phyloP scores from a whole-genome alignment of 805 yeast genomes.

The Nakazawaea holstii region DNA sequence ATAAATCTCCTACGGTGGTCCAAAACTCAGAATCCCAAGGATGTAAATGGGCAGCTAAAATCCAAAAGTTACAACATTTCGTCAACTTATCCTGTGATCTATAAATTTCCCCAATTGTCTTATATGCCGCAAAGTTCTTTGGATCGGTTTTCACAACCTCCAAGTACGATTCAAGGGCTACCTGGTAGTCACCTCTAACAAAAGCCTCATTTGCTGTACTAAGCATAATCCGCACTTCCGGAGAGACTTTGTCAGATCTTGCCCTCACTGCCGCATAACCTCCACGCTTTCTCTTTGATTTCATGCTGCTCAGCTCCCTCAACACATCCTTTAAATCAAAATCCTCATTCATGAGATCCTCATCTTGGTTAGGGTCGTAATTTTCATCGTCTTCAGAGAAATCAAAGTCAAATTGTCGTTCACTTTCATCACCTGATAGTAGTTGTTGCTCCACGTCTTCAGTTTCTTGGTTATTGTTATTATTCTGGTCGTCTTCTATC shows the following conservation, averaged over 20 bases:
- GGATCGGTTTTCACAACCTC: slow-evolving; percentile 77
- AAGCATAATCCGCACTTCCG: slow-evolving; percentile 62
- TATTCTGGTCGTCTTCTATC: slow-evolving; percentile 3
- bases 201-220: slow-evolving; percentile 79
- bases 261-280: slow-evolving; percentile 32
- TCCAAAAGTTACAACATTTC: slow-evolving; percentile 77
- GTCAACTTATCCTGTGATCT: slow-evolving; percentile 58
- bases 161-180: slow-evolving; percentile 53
- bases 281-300: slow-evolving; percentile 35
- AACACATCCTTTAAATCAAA: slow-evolving; percentile 55
- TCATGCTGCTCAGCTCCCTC: slow-evolving; percentile 63
- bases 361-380: slow-evolving; percentile 20
- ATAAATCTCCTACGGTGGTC: slow-evolving; percentile 67
- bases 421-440: slow-evolving; percentile 21
- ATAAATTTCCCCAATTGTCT: slow-evolving; percentile 82
- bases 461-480: slow-evolving; percentile 15
- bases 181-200: slow-evolving; percentile 55
- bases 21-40: slow-evolving; percentile 75
- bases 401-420: slow-evolving; percentile 10
- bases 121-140: slow-evolving; percentile 76
- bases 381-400: slow-evolving; percentile 13
- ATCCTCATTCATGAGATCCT: slow-evolving; percentile 34
- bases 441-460: slow-evolving; percentile 21
- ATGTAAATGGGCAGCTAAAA: slow-evolving; percentile 72
- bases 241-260: slow-evolving; percentile 46